phyloP scores from a whole-genome alignment of 805 yeast genomes.

The Schwanniomyces yamadae region DNA sequence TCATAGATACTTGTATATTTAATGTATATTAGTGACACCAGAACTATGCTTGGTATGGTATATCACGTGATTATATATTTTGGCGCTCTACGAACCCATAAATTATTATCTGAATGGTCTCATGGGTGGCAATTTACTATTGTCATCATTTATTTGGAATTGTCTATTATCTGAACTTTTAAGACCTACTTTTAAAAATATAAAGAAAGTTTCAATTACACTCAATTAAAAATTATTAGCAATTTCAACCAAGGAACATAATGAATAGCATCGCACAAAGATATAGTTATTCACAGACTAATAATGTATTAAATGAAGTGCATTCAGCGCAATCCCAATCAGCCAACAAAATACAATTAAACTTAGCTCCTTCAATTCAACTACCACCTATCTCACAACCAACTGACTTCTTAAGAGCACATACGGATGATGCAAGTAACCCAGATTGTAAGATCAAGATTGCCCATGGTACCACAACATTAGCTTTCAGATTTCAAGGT shows the following conservation, averaged over 20 bases:
- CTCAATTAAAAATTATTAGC: too few species aligned
- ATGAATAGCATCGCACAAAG: slow-evolving; percentile 43
- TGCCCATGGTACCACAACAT: slow-evolving; percentile 98
- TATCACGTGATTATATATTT: too few species aligned
- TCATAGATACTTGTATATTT: slow-evolving; percentile 5
- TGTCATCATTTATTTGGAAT: too few species aligned
- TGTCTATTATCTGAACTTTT: too few species aligned
- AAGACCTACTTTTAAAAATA: too few species aligned
- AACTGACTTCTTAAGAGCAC: slow-evolving; percentile 92
- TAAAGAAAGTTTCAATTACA: too few species aligned
- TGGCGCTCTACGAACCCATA: too few species aligned
- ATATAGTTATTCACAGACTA: slow-evolving; percentile 32
- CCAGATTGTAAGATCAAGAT: slow-evolving; percentile 94
- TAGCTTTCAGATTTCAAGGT: slow-evolving; percentile 93
- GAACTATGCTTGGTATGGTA: too few species aligned
- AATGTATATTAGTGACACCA: slow-evolving; percentile 4
- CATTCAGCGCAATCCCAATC: slow-evolving; percentile 22
- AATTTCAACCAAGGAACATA: too few species aligned
- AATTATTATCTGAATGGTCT: too few species aligned
- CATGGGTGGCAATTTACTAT: too few species aligned
- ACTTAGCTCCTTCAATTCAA: slow-evolving; percentile 59
- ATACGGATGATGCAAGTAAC: slow-evolving; percentile 90
- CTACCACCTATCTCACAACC: slow-evolving; percentile 88
- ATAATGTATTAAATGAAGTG: slow-evolving; percentile 27
- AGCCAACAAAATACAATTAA: slow-evolving; percentile 22